Evolutionary conservation across 768 basidiomycete genomes (phyloP).

Genomic region (Tylopilus felleus): DNA sequence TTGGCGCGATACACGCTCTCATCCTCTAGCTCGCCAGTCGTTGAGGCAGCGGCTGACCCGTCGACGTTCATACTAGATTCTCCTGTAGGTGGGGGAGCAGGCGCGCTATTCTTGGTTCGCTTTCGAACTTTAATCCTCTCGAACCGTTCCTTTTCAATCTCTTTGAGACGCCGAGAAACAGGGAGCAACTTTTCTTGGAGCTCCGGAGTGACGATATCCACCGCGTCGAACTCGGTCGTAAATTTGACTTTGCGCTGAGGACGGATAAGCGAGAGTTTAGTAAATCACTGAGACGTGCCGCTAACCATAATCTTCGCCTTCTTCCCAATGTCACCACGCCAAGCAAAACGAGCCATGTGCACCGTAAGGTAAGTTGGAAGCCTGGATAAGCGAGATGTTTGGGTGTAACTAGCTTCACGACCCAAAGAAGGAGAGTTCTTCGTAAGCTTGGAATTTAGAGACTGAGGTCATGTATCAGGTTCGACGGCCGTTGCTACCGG

Average conservation of each 20-base stretch:
- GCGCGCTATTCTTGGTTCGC: conserved; percentile 51
- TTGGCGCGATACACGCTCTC: conserved; percentile 60
- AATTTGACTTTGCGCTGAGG: conserved; percentile 87
- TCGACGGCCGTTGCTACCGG: conserved; percentile 1
- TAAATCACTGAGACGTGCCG: background rate
- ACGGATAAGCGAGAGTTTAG: background rate
- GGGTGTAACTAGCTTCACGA: conserved; percentile 77
- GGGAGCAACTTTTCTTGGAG: conserved; percentile 69
- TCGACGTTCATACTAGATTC: conserved; percentile 43
- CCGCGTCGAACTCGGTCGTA: conserved; percentile 80
- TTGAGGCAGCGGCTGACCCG: conserved; percentile 34
- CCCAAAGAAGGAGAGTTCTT: conserved; percentile 80
- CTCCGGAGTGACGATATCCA: conserved; percentile 79
- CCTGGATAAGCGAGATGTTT: conserved; percentile 76
- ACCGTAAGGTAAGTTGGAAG: conserved; percentile 83
- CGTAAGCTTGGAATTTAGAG: conserved; percentile 81
- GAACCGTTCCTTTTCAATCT: conserved; percentile 76
- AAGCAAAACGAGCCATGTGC: conserved; percentile 96
- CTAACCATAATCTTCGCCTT: conserved; percentile 96
- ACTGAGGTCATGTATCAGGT: conserved; percentile 40
- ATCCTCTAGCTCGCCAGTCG: conserved; percentile 46
- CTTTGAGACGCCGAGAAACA: conserved; percentile 67
- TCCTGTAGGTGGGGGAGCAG: conserved; percentile 20
- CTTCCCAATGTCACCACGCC: conserved; percentile 85
- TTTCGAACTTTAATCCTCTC: conserved; percentile 83